phyloP scores from a whole-genome alignment of 2,329 filamentous ascomycete genomes.

The Nemania bipapillata region DNA sequence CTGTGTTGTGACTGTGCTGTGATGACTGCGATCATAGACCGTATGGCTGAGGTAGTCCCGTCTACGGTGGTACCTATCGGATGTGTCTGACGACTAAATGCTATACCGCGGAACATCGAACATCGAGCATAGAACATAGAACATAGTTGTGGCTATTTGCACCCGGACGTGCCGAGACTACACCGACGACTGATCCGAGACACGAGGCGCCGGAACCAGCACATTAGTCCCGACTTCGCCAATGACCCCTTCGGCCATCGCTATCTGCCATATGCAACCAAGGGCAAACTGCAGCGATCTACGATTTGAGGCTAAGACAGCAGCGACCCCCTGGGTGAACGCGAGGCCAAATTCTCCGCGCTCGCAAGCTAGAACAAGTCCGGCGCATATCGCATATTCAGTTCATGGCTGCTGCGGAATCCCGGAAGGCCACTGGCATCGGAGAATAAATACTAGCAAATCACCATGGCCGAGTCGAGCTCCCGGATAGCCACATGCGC shows the following conservation, averaged over 20 bases:
- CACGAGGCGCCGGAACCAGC: background rate
- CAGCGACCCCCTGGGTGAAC: background rate
- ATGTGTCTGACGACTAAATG: background rate
- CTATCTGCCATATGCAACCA: background rate
- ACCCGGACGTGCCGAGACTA: background rate
- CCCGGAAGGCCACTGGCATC: background rate
- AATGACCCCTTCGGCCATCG: background rate
- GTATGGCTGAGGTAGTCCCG: background rate
- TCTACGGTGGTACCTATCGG: background rate
- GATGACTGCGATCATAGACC: too few relatives aligned
- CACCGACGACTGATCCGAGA: background rate
- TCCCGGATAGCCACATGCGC: conserved; percentile 11
- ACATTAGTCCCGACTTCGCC: background rate
- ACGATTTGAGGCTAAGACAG: background rate
- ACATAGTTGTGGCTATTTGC: background rate
- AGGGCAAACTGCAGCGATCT: background rate
- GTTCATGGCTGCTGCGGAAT: background rate
- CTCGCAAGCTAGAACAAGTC: background rate
- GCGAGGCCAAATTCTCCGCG: background rate
- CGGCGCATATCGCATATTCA: background rate
- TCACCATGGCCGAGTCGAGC: background rate
- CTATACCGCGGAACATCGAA: background rate
- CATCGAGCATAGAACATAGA: too few relatives aligned
- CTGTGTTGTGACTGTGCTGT: too few relatives aligned
- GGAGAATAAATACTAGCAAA: background rate